phyloP scores from a whole-genome alignment of 805 yeast species.

The Barnettozyma pratensis region DNA sequence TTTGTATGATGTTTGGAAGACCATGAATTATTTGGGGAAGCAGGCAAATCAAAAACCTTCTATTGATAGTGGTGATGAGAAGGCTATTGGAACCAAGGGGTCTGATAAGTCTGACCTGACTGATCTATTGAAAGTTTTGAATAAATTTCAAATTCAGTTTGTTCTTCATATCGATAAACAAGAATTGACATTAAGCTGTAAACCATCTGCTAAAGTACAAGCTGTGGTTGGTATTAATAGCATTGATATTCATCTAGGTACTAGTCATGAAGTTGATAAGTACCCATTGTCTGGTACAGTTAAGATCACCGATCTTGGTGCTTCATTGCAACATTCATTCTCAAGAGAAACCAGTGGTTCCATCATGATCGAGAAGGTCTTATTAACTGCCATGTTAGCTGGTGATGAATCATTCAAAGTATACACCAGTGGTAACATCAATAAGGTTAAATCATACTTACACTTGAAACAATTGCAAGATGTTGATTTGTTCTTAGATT shows the following conservation, averaged over 20 bases:
- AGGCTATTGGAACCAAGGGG: too few relatives aligned
- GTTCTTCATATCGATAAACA: constrained; percentile 69
- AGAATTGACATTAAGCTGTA: constrained; percentile 75
- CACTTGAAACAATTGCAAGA: constrained; percentile 87
- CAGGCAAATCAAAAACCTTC: neutral
- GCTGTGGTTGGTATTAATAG: constrained; percentile 75
- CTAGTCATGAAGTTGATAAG: constrained; percentile 38
- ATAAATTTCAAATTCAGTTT: constrained; percentile 55
- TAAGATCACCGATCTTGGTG: constrained; percentile 50
- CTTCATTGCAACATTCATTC: constrained; percentile 83
- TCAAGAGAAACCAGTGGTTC: constrained; percentile 87
- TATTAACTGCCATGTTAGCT: constrained; percentile 44
- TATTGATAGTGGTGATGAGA: too few relatives aligned
- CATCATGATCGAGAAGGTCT: constrained; percentile 40
- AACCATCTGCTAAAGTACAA: constrained; percentile 89
- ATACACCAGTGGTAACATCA: constrained; percentile 46
- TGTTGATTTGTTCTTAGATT: constrained; percentile 71
- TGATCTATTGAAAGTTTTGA: constrained; percentile 42
- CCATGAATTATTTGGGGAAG: constrained; percentile 45
- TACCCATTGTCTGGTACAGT: constrained; percentile 41
- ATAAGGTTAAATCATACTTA: constrained; percentile 55
- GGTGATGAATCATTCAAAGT: constrained; percentile 37
- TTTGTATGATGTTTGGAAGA: constrained; percentile 49
- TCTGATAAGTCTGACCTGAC: neutral
- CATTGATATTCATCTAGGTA: constrained; percentile 51